Base-by-base conservation (phyloP, 495 filamentous ascomycete genomes). In the Penicillium crystallinum region DNA sequence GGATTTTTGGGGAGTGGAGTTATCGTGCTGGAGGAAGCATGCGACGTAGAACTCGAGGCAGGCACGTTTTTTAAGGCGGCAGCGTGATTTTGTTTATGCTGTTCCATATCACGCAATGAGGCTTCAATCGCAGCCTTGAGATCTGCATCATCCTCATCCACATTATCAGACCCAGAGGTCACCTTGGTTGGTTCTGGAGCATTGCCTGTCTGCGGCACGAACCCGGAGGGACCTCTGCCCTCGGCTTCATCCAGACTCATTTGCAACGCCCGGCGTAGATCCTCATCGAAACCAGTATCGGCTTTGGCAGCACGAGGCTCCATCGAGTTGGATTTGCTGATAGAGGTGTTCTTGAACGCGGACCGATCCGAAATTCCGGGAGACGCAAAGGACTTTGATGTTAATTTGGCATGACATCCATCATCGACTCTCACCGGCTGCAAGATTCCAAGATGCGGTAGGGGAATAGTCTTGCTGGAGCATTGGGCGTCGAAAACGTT, bases 181-280 rank as follows among this genome's bases (percentile, higher is more conserved):
- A 66, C 44, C 22, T 75, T 68, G 9, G 81, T 34, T 14, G 63
- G 58, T 27, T 71, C 68, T 43, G 77, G 79, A 11, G 63, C 47
- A 15, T 69, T 58, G 25, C 75, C 66, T n/a, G 82, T 72, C 52
- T 89, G 87, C 4, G 86, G 76, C 31, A 87, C 81, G 64, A 87
- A 91, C 15, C 87, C 87, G 19, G 81, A 58, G 14, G 79, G 75
- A 34, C 81, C 84, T 63, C 87, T 86, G 35, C 82, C 85, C 65
- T 92, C 85, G 29, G 89, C 89, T 53, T 98, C 93, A 57, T 97
- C 93, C 23, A 98, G 72, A 57, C 93, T 97, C 91, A 98, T 96
- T 47, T 95, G 87, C 46, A 98, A 67, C 4, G 93, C 93, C 57
- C 82, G 84, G 62, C 95, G 95, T 27, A 98, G 74, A 70, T 98